Conservation (phyloP, 495 filamentous ascomycete species). For the Sporormia fimetaria region DNA sequence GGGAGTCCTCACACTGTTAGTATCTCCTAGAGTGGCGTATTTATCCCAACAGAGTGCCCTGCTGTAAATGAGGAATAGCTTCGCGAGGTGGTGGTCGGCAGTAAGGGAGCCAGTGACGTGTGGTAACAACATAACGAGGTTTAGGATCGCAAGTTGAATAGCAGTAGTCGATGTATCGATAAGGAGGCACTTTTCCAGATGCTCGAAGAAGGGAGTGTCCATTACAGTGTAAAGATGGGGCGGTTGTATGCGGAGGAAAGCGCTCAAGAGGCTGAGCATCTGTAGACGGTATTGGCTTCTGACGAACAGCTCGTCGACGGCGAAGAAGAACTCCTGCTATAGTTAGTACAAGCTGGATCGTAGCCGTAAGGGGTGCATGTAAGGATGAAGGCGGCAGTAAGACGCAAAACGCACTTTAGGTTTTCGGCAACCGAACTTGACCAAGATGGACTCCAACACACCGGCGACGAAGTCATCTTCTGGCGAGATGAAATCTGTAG, state of each 20-base stretch:
- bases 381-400: too few species aligned
- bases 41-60: constrained; percentile 63
- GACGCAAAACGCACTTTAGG: constrained; percentile 45
- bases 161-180: constrained; percentile 59
- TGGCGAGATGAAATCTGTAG: constrained; percentile 33
- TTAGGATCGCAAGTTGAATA: constrained; percentile 53
- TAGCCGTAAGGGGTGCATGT: constrained; percentile 4
- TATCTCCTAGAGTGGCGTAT: constrained; percentile 20
- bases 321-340: constrained; percentile 46
- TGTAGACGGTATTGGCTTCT: constrained; percentile 47
- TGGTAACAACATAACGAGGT: constrained; percentile 63
- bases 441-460: constrained; percentile 40
- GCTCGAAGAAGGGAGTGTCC: constrained; percentile 53
- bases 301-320: constrained; percentile 49
- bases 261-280: constrained; percentile 47
- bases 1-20: background rate
- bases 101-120: constrained; percentile 58
- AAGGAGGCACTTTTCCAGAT: constrained; percentile 57
- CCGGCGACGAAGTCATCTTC: constrained; percentile 40
- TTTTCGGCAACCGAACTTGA: constrained; percentile 52
- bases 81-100: constrained; percentile 42
- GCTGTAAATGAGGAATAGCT: constrained; percentile 65
- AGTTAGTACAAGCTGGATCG: constrained; percentile 18
- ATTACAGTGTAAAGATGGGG: constrained; percentile 60
- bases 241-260: constrained; percentile 55